Evolutionary conservation across 768 basidiomycete genomes (phyloP).

Genomic region (Mycena olivaceomarginata): DNA sequence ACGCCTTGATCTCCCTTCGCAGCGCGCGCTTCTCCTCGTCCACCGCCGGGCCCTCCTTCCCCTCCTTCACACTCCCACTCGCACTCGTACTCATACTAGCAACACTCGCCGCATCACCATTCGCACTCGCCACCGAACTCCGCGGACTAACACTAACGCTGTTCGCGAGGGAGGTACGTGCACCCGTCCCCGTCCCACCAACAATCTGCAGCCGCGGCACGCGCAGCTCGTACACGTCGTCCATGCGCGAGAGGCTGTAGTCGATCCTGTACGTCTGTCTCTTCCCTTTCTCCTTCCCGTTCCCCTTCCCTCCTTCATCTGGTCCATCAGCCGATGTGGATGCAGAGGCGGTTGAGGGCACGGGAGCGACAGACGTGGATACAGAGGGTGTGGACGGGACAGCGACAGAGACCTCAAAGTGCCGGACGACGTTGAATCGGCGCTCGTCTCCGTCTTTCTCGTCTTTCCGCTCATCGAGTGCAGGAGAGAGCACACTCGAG

Average conservation of each 20-base stretch:
- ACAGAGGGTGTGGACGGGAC: no score
- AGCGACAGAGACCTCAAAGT: conserved; percentile 53
- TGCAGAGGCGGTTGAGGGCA: no score
- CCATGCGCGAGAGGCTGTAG: conserved; percentile 66
- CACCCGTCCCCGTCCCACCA: conserved; percentile 48
- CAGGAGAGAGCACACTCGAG: no score
- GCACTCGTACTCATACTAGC: conserved; percentile 36
- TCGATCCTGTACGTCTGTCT: conserved; percentile 52
- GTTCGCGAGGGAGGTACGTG: neutral
- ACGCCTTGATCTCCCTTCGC: conserved; percentile 76
- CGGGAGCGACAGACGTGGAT: no score
- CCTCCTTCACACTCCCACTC: conserved; percentile 16
- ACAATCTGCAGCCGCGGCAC: conserved; percentile 78
- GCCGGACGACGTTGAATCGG: conserved; percentile 65
- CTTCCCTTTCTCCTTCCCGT: no score
- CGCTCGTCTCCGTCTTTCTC: no score
- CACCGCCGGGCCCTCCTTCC: conserved; percentile 33
- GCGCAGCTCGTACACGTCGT: conserved; percentile 77
- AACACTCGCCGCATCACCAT: neutral
- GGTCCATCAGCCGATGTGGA: no score
- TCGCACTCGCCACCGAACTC: conserved; percentile 15
- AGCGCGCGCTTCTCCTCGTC: conserved; percentile 69
- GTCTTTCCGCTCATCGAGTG: no score
- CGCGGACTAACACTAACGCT: neutral
- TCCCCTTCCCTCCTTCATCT: no score